Conservation (phyloP, 441 rosid genomes). For the Daphne laureola region DNA sequence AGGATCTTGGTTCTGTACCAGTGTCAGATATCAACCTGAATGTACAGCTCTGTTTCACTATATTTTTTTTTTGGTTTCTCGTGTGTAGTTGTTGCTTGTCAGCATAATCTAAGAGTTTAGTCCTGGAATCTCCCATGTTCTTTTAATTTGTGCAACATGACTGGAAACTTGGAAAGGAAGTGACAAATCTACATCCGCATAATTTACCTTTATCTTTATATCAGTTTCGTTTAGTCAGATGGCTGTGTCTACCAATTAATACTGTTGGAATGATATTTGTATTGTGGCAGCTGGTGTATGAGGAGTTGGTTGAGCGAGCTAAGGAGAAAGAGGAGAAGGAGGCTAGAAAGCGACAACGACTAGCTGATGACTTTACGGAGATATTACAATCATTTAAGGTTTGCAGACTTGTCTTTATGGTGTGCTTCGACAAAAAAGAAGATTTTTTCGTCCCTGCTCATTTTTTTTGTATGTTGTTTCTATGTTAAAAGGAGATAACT, state of each 20-base stretch:
- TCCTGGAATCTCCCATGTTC: too few species aligned
- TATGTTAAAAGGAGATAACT: constrained; percentile 59
- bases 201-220: too few species aligned
- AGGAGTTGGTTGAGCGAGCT: constrained; percentile 75
- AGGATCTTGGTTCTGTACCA: constrained; percentile 35
- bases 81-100: background rate
- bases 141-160: too few species aligned
- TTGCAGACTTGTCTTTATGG: constrained; percentile 10
- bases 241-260: too few species aligned
- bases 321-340: constrained; percentile 98
- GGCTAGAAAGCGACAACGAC: constrained; percentile 82
- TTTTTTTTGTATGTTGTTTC: constrained; percentile 11
- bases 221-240: too few species aligned
- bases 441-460: background rate
- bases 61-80: background rate
- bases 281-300: constrained; percentile 59
- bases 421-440: background rate
- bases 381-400: constrained; percentile 69
- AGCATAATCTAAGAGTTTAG: too few species aligned
- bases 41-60: constrained; percentile 29
- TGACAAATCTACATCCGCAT: too few species aligned
- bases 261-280: too few species aligned
- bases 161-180: too few species aligned
- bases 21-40: constrained; percentile 72
- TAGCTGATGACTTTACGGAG: constrained; percentile 75